Conservation (phyloP, 2,329 filamentous ascomycete genomes). For the Colletotrichum tanaceti region DNA sequence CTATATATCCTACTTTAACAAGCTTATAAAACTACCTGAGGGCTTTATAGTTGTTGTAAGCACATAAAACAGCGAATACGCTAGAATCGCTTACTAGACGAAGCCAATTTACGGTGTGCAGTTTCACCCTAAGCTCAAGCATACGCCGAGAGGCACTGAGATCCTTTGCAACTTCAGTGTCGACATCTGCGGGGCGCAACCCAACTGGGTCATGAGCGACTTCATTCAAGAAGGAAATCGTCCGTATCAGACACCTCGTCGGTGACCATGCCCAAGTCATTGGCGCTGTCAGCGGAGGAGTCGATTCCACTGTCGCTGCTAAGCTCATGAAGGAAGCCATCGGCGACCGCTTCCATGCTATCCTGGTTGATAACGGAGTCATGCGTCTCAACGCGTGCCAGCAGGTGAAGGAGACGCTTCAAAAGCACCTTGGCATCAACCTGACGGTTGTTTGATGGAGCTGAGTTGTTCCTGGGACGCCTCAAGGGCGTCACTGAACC, state of each 20-base stretch:
- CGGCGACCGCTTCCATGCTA: constrained; percentile 80
- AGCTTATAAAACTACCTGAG: constrained; percentile 79
- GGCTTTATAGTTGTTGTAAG: constrained; percentile 79
- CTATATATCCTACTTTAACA: constrained; percentile 93
- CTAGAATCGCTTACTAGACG: constrained; percentile 78
- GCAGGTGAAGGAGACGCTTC: constrained; percentile 82
- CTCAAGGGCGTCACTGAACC: constrained; percentile 82
- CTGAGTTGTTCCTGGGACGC: constrained; percentile 78
- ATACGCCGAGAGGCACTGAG: constrained; percentile 73
- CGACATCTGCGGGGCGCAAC: constrained; percentile 79
- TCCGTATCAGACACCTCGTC: constrained; percentile 82
- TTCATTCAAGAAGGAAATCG: constrained; percentile 87
- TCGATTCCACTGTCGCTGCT: constrained; percentile 87
- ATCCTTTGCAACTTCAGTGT: constrained; percentile 87
- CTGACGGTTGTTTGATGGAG: constrained; percentile 88
- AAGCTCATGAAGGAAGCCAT: constrained; percentile 90
- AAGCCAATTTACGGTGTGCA: constrained; percentile 84
- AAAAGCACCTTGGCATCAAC: constrained; percentile 86
- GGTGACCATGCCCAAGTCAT: constrained; percentile 86
- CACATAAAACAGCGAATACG: constrained; percentile 81
- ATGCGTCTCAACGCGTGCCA: constrained; percentile 88
- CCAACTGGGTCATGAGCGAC: constrained; percentile 86
- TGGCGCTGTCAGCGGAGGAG: constrained; percentile 74
- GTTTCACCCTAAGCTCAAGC: constrained; percentile 84
- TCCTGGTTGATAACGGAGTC: constrained; percentile 84